A percentile compares a stretch with the other conserved stretches of the same genome.
phyloP scores from a whole-genome alignment of 2,329 filamentous ascomycete genomes.

The Pseudogymnoascus sp. region DNA sequence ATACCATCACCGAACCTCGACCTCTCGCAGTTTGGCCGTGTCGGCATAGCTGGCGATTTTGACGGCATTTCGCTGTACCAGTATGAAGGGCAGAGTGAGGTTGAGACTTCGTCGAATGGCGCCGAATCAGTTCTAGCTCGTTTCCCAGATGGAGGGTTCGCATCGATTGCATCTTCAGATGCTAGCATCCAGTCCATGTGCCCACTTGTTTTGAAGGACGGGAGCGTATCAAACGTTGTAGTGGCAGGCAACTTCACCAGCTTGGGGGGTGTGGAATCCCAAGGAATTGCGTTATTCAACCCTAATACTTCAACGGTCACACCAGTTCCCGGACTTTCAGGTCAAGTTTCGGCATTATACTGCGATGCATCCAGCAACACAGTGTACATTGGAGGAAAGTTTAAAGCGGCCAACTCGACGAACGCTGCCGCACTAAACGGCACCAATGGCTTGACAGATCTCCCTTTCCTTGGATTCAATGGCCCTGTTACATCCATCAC shows the following conservation, averaged over 20 bases:
- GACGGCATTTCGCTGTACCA: conserved; percentile 84
- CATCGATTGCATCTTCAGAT: conserved; percentile 66
- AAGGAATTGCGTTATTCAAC: conserved; percentile 74
- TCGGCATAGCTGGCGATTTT: conserved; percentile 84
- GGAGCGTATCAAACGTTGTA: conserved; percentile 63
- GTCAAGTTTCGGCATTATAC: conserved; percentile 70
- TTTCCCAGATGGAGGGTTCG: conserved; percentile 78
- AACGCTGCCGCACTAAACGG: conserved; percentile 81
- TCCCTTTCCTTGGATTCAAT: conserved; percentile 92
- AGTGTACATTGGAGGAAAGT: conserved; percentile 89
- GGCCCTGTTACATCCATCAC: conserved; percentile 81
- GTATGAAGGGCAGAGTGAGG: conserved; percentile 70
- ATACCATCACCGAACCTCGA: conserved; percentile 67
- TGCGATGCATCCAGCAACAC: conserved; percentile 70
- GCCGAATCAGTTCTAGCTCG: conserved; percentile 72
- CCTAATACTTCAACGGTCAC: conserved; percentile 61
- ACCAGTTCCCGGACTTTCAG: conserved; percentile 70
- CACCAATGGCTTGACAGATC: conserved; percentile 61
- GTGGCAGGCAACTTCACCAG: conserved; percentile 95
- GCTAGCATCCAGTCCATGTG: conserved; percentile 87
- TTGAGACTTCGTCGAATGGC: conserved; percentile 60
- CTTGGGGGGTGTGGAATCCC: conserved; percentile 65
- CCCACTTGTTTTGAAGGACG: conserved; percentile 58
- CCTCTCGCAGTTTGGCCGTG: conserved; percentile 66
- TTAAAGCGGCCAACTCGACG: conserved; percentile 69